Evolutionary conservation across 192 early-diverging fungal genomes (phyloP), one percentile per base, ranked within the genome.

Genomic region (Rhizophlyctis rosea): DNA sequence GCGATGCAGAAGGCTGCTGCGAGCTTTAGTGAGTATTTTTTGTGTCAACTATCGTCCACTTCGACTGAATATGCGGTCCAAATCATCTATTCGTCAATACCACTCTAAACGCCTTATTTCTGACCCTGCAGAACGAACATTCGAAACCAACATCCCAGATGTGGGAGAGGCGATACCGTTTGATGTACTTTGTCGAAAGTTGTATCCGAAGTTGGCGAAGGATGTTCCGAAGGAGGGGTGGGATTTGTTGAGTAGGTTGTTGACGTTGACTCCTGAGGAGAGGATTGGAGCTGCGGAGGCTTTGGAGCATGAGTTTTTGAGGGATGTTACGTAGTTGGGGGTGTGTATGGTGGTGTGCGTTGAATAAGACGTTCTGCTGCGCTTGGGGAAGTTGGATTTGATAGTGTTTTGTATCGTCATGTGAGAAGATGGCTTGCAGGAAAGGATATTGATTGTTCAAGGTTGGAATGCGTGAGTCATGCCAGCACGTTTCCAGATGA

Each of bases 261-360:
- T 96, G 25, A 75, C 70, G 1, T 70, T 92, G 18, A 69, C 87
- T 54, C 84, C 85, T 0, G 72, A 52, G 1, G 48, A 64, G 33
- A 80, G 93, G 32, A 87, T 92, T 53, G 90, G 90, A 0, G 91
- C 93, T 0, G 74, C 65, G 29, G 81, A 93, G 29, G 92, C 93
- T 0, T 60, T 96, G 2, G 62, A 77, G 30, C 92, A 94, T 56
- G 86, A 88, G 18, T 96, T 94, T 47, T 61, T 91, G 49, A 86
- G 4, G 57, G 9, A 44, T n/a, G n/a, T n/a, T n/a, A n/a, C n/a
- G n/a, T n/a, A n/a, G n/a, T n/a, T n/a, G n/a, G n/a, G n/a, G n/a
- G n/a, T n/a, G n/a, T n/a, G n/a, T n/a, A n/a, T n/a, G n/a, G n/a
- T n/a, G n/a, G n/a, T n/a, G n/a, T n/a, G n/a, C n/a, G n/a, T n/a